These are phyloP conservation scores for Beauveria medogensis DNA, from an alignment of 2,329 filamentous ascomycete species.

Conservation along the genomic window DNA sequence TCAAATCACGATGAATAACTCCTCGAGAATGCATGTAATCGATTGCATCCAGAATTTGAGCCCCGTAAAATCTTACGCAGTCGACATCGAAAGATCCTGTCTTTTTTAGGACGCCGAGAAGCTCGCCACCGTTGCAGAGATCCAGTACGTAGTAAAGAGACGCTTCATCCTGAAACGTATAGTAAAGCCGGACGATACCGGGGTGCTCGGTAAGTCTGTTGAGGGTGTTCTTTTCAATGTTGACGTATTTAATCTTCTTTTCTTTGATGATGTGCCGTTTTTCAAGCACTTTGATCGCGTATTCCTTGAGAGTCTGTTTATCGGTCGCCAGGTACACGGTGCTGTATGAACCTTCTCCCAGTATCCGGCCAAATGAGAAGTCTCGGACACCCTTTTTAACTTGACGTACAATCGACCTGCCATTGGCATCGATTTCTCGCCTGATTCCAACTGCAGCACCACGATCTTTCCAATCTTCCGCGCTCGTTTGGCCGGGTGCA, in stretches of 20 bases:
- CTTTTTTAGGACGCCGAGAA: conserved; percentile 87
- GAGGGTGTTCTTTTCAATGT: conserved; percentile 97
- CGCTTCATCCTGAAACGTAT: conserved; percentile 95
- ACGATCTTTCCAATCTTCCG: conserved; percentile 89
- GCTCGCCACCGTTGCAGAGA: conserved; percentile 82
- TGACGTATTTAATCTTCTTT: conserved; percentile 99
- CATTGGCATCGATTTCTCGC: conserved; percentile 77
- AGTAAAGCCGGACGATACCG: conserved; percentile 92
- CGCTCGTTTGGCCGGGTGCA: conserved; percentile 21
- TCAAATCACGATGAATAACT: conserved; percentile 92
- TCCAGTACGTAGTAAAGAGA: conserved; percentile 97
- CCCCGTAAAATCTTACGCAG: conserved; percentile 87
- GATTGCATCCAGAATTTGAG: conserved; percentile 91
- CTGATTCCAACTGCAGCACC: conserved; percentile 81
- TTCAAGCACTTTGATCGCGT: conserved; percentile 95
- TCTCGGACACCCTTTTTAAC: conserved; percentile 97
- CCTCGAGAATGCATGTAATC: conserved; percentile 97
- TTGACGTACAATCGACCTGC: conserved; percentile 70
- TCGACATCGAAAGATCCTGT: conserved; percentile 92
- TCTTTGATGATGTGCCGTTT: conserved; percentile 99
- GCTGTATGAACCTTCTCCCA: conserved; percentile 96
- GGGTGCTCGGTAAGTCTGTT: conserved; percentile 95
- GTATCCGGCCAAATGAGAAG: conserved; percentile 82
- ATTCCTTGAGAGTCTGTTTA: conserved; percentile 87
- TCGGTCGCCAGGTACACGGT: conserved; percentile 91